Percentiles rank a stretch among this genome's conserved stretches.
These are phyloP conservation scores for Sporothrix brasiliensis DNA, from an alignment of 2,329 filamentous ascomycete genomes.

Conservation along the genomic window DNA sequence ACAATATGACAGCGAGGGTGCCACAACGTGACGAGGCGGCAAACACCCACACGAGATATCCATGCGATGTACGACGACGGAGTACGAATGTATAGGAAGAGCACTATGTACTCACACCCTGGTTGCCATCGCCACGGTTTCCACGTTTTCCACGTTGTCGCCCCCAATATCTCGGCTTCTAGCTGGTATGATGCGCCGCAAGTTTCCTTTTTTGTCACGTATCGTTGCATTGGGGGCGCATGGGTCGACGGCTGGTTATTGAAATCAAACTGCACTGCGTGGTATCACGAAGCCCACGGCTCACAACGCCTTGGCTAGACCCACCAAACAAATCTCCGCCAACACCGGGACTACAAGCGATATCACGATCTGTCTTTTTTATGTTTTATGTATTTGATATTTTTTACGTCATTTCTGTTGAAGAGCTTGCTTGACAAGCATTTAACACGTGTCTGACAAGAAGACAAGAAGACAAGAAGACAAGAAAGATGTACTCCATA, in stretches of 20 bases:
- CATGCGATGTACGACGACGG: background rate
- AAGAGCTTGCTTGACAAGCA: too few species aligned
- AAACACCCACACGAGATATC: background rate
- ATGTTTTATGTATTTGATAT: too few species aligned
- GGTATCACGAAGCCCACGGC: background rate
- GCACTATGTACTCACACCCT: background rate
- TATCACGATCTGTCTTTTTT: background rate
- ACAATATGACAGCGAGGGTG: constrained; percentile 6
- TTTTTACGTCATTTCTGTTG: too few species aligned
- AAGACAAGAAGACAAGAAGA: background rate
- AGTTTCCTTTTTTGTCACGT: background rate
- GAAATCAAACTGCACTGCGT: too few species aligned
- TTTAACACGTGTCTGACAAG: background rate
- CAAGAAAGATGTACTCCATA: background rate
- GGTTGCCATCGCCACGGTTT: background rate
- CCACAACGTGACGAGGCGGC: constrained; percentile 7
- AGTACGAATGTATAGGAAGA: too few species aligned
- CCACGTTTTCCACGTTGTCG: constrained; percentile 4
- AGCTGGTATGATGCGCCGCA: constrained; percentile 1
- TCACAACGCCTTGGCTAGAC: background rate
- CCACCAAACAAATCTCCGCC: constrained; percentile 14
- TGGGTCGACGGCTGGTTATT: background rate
- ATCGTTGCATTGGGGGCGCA: constrained; percentile 13
- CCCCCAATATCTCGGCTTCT: background rate
- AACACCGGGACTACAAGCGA: background rate